phyloP scores from a whole-genome alignment of 164 flowering plant genomes.

The Vitis labrusca region DNA sequence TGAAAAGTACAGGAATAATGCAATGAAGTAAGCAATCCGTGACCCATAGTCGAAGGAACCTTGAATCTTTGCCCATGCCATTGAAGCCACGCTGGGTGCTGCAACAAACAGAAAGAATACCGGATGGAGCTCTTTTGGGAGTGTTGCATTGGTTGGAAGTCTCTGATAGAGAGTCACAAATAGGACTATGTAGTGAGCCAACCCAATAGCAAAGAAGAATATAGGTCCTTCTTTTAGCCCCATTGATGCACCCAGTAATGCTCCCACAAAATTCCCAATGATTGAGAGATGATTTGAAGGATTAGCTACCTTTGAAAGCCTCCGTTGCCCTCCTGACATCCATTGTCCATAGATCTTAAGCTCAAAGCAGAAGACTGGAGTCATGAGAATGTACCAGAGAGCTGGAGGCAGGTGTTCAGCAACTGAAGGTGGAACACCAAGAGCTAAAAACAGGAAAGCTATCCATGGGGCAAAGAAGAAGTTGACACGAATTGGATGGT shows the following conservation, averaged over 20 bases:
- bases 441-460: constrained; percentile 55
- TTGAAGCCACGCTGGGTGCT: constrained; percentile 75
- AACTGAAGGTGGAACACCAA: constrained; percentile 61
- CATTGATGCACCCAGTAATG: constrained; percentile 75
- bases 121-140: constrained; percentile 82
- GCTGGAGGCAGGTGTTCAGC: constrained; percentile 28
- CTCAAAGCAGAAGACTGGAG: constrained; percentile 68
- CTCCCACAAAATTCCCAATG: constrained; percentile 93
- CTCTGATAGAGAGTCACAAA: constrained; percentile 94
- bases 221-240: constrained; percentile 86
- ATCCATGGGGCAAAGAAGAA: constrained; percentile 95
- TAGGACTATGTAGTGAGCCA: constrained; percentile 82
- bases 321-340: constrained; percentile 86
- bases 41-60: constrained; percentile 67
- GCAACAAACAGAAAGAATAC: constrained; percentile 87
- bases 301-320: constrained; percentile 86
- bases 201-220: constrained; percentile 82
- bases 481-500: constrained; percentile 85
- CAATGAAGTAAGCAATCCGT: constrained; percentile 66
- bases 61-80: constrained; percentile 74
- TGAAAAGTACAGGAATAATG: constrained; percentile 76
- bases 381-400: constrained; percentile 81
- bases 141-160: constrained; percentile 67
- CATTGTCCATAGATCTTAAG: constrained; percentile 95
- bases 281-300: constrained; percentile 80